Evolutionary conservation across 306 rosid genomes (phyloP).

Genomic region (Casuarina glauca): DNA sequence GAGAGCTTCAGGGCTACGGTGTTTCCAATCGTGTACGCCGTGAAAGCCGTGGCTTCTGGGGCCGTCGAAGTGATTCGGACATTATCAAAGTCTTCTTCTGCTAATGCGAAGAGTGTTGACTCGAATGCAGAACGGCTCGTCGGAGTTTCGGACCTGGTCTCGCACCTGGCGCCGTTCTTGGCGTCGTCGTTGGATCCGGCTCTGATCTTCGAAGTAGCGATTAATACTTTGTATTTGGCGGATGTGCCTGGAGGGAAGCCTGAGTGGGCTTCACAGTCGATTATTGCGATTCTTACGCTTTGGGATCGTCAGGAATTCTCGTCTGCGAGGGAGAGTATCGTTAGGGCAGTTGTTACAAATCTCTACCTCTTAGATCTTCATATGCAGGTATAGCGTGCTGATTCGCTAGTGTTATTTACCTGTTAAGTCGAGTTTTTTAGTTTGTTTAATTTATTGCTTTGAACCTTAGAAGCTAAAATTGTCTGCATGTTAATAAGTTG

Average conservation of each 20-base stretch:
- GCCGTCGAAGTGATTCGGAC: constrained; percentile 74
- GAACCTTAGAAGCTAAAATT: background rate
- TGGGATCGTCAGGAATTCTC: constrained; percentile 98
- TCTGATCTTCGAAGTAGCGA: constrained; percentile 89
- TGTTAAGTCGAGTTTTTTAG: constrained; percentile 3
- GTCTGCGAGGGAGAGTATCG: constrained; percentile 94
- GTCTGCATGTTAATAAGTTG: background rate
- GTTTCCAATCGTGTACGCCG: constrained; percentile 83
- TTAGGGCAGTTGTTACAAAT: constrained; percentile 95
- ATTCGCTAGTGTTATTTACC: constrained; percentile 12
- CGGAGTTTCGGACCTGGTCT: constrained; percentile 90
- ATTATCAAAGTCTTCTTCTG: constrained; percentile 68
- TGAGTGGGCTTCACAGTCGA: constrained; percentile 97
- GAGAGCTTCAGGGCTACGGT: constrained; percentile 88
- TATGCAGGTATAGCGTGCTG: constrained; percentile 71
- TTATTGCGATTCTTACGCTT: constrained; percentile 84
- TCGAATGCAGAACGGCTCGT: constrained; percentile 76
- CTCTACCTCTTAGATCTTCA: constrained; percentile 95
- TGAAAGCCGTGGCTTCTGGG: constrained; percentile 90
- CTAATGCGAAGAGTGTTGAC: constrained; percentile 38
- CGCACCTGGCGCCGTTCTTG: constrained; percentile 90
- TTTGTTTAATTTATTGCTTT: background rate
- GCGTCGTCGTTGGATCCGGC: constrained; percentile 95
- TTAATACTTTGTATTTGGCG: constrained; percentile 91
- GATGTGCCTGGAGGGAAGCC: constrained; percentile 99